Conservation (phyloP, 768 basidiomycete genomes). For the Chlorophyllum brunneum region DNA sequence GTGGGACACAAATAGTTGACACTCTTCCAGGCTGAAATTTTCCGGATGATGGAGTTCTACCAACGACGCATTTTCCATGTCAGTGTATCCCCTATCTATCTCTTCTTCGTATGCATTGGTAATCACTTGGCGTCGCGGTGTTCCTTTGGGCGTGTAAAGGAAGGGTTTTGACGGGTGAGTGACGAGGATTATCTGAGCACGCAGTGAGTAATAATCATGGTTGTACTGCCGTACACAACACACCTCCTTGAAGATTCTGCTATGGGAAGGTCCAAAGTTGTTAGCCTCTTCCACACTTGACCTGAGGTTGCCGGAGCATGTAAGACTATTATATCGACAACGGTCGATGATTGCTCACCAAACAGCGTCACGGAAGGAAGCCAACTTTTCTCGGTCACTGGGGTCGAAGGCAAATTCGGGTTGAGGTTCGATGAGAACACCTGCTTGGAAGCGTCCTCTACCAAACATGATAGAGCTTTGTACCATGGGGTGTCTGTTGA, state of each 20-base stretch:
- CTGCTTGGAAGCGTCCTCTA: slow-evolving; percentile 34
- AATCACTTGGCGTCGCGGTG: slow-evolving; percentile 31
- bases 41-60: slow-evolving; percentile 22
- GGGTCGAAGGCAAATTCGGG: slow-evolving; percentile 31
- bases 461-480: slow-evolving; percentile 36
- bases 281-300: slow-evolving; percentile 37
- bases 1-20: not conserved
- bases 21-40: slow-evolving; percentile 18
- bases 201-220: not conserved
- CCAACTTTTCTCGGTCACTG: slow-evolving; percentile 21
- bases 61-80: slow-evolving; percentile 27
- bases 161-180: slow-evolving; percentile 32
- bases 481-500: slow-evolving; percentile 30
- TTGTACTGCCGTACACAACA: not conserved
- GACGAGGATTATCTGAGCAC: slow-evolving; percentile 41
- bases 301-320: slow-evolving; percentile 25
- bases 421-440: slow-evolving; percentile 38
- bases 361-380: slow-evolving; percentile 25
- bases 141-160: slow-evolving; percentile 24
- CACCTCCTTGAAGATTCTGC: slow-evolving; percentile 43
- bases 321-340: not conserved
- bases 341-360: not conserved
- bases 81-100: slow-evolving; percentile 33
- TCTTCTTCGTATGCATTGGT: slow-evolving; percentile 35
- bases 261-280: slow-evolving; percentile 22